Conservation (phyloP, 148 eudicot species). For the Camellia granthamiana region DNA sequence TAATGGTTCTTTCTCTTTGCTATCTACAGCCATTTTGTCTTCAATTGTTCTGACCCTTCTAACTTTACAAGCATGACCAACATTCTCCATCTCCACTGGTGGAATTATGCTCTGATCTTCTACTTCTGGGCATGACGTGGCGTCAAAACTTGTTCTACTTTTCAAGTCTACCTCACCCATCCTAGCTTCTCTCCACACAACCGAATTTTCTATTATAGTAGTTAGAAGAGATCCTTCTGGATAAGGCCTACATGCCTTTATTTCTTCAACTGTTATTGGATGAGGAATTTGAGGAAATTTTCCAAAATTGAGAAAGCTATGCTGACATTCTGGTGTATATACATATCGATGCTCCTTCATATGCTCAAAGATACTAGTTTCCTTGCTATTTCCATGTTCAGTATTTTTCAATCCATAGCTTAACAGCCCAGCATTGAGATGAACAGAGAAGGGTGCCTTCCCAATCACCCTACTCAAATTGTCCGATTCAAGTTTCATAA, state of each 20-base stretch:
- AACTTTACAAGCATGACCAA: conserved; percentile 17
- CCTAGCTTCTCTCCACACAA: conserved; percentile 17
- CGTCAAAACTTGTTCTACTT: conserved; percentile 5
- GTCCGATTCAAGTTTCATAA: conserved; percentile 6
- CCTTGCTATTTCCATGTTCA: conserved; percentile 17
- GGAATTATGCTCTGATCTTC: conserved; percentile 25
- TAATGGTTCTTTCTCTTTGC: conserved; percentile 24
- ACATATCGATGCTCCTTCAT: conserved; percentile 15
- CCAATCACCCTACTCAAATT: conserved; percentile 17
- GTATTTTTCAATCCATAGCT: conserved; percentile 23
- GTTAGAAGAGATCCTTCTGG: conserved; percentile 21
- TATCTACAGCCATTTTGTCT: conserved; percentile 19
- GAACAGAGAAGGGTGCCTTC: conserved; percentile 7
- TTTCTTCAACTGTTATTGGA: conserved; percentile 7
- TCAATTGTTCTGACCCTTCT: conserved; percentile 10
- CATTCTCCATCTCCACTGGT: conserved; percentile 22
- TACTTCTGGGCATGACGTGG: conserved; percentile 24
- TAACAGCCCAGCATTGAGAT: conserved; percentile 18
- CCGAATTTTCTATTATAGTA: conserved; percentile 24
- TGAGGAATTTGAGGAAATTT: conserved; percentile 12
- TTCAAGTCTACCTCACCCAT: conserved; percentile 11
- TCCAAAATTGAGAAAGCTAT: conserved; percentile 14
- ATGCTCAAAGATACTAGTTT: conserved; percentile 14
- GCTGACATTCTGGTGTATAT: conserved; percentile 14
- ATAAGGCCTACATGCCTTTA: conserved; percentile 15